Evolutionary conservation across 176 grass and related monocot genomes (phyloP).

Genomic region (Musa itinerans): DNA sequence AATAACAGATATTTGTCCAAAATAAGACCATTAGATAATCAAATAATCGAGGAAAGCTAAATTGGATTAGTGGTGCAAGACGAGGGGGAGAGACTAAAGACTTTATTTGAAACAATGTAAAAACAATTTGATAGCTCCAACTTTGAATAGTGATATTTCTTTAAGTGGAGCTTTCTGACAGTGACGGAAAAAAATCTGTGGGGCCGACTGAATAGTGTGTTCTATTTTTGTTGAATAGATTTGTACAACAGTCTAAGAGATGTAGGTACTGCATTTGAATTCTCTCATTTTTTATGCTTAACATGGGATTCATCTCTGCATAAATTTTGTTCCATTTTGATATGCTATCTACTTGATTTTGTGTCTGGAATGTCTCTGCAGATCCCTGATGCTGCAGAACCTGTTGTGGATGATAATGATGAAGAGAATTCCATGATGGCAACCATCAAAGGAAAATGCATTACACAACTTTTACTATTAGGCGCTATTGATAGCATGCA

Average conservation of each 20-base stretch:
- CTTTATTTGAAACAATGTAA: no score
- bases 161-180: not conserved
- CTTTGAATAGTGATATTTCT: not conserved
- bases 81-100: no score
- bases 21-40: no score
- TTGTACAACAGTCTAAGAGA: no score
- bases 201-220: not conserved
- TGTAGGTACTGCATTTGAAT: no score
- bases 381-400: conserved; percentile 44
- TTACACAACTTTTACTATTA: conserved; percentile 85
- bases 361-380: conserved; percentile 30
- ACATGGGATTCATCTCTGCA: conserved; percentile 21
- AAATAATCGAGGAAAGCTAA: no score
- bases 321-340: conserved; percentile 18
- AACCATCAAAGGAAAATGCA: conserved; percentile 90
- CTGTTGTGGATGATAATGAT: conserved; percentile 51
- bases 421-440: conserved; percentile 75
- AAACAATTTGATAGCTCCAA: no score
- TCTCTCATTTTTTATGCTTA: no score
- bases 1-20: no score
- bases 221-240: no score
- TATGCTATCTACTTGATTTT: conserved; percentile 8
- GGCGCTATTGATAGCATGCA: conserved; percentile 93
- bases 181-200: not conserved
- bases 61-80: no score